Evolutionary conservation across 2,329 filamentous ascomycete genomes (phyloP), one percentile per base, ranked within the genome.

Genomic region (Pseudocercospora ulei): DNA sequence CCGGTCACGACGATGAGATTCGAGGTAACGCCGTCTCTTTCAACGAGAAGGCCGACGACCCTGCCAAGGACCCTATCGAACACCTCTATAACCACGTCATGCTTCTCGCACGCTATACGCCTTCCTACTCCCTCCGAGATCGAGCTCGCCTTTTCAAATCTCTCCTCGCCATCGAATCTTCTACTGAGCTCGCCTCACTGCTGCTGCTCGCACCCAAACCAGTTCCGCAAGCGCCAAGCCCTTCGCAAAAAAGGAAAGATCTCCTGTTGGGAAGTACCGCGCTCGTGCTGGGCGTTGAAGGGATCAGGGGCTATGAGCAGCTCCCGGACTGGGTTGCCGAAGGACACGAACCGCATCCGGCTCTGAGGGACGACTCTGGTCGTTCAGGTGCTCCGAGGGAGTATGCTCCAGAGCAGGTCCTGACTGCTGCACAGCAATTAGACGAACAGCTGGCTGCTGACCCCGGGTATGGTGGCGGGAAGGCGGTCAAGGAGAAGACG

Each of bases 201-300:
- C 81, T 96, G 59, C 76, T 98, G 1, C 73, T 96, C 1, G 90
- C 90, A 0, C 87, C 90, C 0, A 98, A 98, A 59, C 88, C 90
- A 0, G 85, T 90, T 0, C 90, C 90, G 0, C 84, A 93, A 44
- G 81, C 82, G 0, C 86, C 86, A 0, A 93, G 83, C 43, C 90
- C 90, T 0, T 93, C 84, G 0, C 87, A 94, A 57, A 78, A 75
- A 2, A 75, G 87, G 20, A 83, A 79, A 48, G 79, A 76, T 0
- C 24, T 50, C 8, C 69, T 80, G 1, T 70, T 98, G 0, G 90
- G 90, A 7, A 90, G 84, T 2, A 76, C 88, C 1, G 88, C 85
- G 9, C 72, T 96, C 0, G 81, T 95, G 0, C 68, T 96, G 7
- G 86, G 83, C 1, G 77, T 78, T 1, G 81, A 82, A 4, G 37